These are phyloP conservation scores for Phaeomoniella chlamydospora DNA, from an alignment of 2,329 filamentous ascomycete genomes.

Conservation along the genomic window DNA sequence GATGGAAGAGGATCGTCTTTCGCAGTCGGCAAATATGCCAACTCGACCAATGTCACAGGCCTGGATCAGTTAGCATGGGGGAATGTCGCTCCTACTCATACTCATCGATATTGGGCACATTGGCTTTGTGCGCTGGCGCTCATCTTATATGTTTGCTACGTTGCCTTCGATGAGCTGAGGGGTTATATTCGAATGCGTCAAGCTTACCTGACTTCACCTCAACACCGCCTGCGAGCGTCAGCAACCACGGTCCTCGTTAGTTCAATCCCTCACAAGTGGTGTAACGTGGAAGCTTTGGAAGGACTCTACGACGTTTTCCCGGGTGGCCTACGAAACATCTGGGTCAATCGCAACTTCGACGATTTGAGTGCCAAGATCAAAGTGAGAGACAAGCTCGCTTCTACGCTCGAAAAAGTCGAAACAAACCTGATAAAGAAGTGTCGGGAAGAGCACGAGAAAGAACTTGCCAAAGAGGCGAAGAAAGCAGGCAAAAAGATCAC, in stretches of 20 bases:
- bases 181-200: constrained; percentile 89
- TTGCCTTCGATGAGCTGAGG: constrained; percentile 73
- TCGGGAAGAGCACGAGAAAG: constrained; percentile 65
- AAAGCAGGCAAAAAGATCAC: constrained; percentile 34
- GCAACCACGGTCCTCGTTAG: constrained; percentile 91
- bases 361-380: constrained; percentile 73
- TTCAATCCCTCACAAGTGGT: constrained; percentile 81
- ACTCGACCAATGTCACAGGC: constrained; percentile 41
- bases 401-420: constrained; percentile 63
- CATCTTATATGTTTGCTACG: constrained; percentile 69
- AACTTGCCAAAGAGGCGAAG: constrained; percentile 49
- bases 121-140: constrained; percentile 63
- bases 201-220: constrained; percentile 84
- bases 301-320: constrained; percentile 92
- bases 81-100: constrained; percentile 57
- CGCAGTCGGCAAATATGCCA: constrained; percentile 21
- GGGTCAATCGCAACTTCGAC: constrained; percentile 86
- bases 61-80: constrained; percentile 77
- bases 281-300: constrained; percentile 64
- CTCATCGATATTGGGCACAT: constrained; percentile 69
- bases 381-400: constrained; percentile 55
- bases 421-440: constrained; percentile 69
- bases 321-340: constrained; percentile 86
- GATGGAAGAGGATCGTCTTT: constrained; percentile 51
- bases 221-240: constrained; percentile 84